Evolutionary conservation across 2,329 filamentous ascomycete species (phyloP), one percentile per base, ranked within the genome.

Genomic region (Xylariaceae sp.): DNA sequence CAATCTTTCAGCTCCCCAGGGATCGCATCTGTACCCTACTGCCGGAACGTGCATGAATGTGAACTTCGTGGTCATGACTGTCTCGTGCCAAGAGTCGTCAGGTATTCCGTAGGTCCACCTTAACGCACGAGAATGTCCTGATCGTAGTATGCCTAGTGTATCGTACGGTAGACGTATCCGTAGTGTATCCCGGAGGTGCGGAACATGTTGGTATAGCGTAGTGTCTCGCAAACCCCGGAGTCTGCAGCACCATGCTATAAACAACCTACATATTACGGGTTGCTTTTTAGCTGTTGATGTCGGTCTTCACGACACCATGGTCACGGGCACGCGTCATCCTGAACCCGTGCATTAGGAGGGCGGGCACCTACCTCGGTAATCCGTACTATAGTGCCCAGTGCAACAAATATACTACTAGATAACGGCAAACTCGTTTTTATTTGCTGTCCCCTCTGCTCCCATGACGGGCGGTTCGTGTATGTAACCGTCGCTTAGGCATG

Each of bases 1-100:
- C 34, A 11, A 34, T 57, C 53, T 52, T 59, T 65, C 61, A 63
- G 61, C 61, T 63, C n/a, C 35, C 15, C 63, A 62, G 50, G 63
- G 63, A 60, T 60, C 17, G 47, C 17, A n/a, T 42, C 37, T 42
- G 37, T 42, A 13, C 37, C 37, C 37, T 42, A 9, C 37, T 42
- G 37, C 37, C 37, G 37, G 37, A 9, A 42, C 11, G 37, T 13
- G 9, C 37, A 42, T 42, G 37, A 42, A 42, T 42, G 37, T 42
- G 9, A 42, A 9, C 11, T 42, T 42, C 37, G 37, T 42, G 37
- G 8, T 42, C 11, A 42, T 13, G 37, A 10, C 11, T 13, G 11
- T 42, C 3, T 42, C 37, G 37, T 42, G 37, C 37, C 37, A 42
- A 42, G 37, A 30, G 23, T 30, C 23, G 5, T 30, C 4, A 30